Percentiles rank a stretch among this genome's conserved stretches.
phyloP scores from a whole-genome alignment of 305 asterid species.

The Rubia tinctorum region DNA sequence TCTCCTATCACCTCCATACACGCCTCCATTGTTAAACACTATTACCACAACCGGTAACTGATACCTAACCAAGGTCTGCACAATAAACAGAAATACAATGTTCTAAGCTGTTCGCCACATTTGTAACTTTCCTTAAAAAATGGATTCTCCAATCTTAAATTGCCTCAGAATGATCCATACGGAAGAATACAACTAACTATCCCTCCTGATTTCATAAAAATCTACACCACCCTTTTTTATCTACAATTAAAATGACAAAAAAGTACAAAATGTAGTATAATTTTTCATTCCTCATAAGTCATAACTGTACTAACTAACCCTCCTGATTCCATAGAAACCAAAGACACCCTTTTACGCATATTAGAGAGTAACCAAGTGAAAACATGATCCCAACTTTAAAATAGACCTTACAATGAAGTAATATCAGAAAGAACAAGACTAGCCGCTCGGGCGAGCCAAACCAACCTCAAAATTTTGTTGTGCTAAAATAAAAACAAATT shows the following conservation, averaged over 20 bases:
- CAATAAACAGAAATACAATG: not conserved
- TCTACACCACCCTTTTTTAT: not conserved
- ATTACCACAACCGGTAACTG: constrained; percentile 2
- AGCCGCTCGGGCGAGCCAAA: not conserved
- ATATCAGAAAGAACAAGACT: not conserved
- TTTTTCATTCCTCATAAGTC: not conserved
- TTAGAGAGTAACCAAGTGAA: not conserved
- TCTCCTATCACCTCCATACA: constrained; percentile 7
- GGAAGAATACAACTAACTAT: not conserved
- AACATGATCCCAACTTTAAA: too few relatives aligned
- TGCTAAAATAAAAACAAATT: not conserved
- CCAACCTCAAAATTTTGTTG: not conserved
- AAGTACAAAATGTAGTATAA: too few relatives aligned
- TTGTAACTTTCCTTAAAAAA: not conserved
- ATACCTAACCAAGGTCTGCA: constrained; percentile 7
- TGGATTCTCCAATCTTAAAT: not conserved
- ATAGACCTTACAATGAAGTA: too few relatives aligned
- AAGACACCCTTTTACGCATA: not conserved
- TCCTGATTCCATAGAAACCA: not conserved
- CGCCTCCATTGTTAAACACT: constrained; percentile 6
- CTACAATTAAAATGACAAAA: not conserved
- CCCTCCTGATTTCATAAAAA: too few relatives aligned
- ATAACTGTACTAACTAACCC: not conserved
- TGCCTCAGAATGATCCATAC: not conserved
- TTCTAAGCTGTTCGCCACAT: not conserved